phyloP scores from a whole-genome alignment of 2,329 filamentous ascomycete genomes.

The Phyllosticta citrichinensis region DNA sequence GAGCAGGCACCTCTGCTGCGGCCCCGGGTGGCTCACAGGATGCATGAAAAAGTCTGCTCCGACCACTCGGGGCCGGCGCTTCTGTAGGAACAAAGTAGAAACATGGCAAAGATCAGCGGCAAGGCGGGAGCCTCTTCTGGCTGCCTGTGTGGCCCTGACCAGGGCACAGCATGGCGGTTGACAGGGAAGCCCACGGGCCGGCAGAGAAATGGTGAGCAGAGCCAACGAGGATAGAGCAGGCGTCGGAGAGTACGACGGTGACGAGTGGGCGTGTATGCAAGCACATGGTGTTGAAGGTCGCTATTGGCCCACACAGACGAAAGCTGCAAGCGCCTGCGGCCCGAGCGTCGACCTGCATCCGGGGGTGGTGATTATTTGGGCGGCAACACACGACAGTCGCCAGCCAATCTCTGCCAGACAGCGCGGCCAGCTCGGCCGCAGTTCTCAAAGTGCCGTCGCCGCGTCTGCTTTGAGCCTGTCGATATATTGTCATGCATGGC shows the following conservation, averaged over 20 bases:
- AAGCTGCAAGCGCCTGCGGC: conserved; percentile 6
- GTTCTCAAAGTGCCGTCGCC: neutral
- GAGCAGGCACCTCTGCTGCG: neutral
- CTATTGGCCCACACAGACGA: conserved; percentile 1
- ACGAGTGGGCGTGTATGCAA: neutral
- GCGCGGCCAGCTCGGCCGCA: neutral
- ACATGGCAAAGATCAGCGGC: conserved; percentile 6
- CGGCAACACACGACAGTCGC: conserved; percentile 1
- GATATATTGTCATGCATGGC: conserved; percentile 3
- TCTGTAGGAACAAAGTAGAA: neutral
- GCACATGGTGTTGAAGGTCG: neutral
- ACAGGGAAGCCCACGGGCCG: neutral
- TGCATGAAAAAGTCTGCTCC: conserved; percentile 1
- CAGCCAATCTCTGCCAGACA: neutral
- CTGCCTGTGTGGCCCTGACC: neutral
- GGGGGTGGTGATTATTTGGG: conserved; percentile 6
- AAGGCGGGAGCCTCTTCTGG: conserved; percentile 9
- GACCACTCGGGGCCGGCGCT: neutral
- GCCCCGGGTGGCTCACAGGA: conserved; percentile 4
- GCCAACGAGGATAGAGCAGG: neutral
- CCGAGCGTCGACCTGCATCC: neutral
- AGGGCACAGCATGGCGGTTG: conserved; percentile 2
- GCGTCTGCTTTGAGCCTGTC: neutral
- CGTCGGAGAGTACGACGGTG: neutral
- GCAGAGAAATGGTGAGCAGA: neutral